Evolutionary conservation across 495 filamentous ascomycete species (phyloP).

Genomic region (Parachaetomium inaequale): DNA sequence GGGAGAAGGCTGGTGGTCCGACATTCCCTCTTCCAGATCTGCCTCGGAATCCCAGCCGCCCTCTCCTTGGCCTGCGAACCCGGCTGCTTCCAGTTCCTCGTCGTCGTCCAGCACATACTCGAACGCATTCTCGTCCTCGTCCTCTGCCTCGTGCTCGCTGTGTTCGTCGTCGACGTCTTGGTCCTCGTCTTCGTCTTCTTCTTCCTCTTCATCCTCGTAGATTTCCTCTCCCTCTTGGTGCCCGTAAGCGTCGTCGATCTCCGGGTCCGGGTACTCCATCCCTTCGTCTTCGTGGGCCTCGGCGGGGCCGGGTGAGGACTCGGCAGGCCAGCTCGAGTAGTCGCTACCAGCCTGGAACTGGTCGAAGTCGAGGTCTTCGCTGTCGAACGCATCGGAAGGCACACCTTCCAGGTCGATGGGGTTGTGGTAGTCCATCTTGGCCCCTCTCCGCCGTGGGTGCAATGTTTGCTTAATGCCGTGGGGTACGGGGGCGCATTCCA

Average conservation of each 20-base stretch:
- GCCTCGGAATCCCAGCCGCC: neutral
- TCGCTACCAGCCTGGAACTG: neutral
- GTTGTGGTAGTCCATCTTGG: neutral
- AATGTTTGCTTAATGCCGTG: neutral
- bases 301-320: neutral
- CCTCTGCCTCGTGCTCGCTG: neutral
- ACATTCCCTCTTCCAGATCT: neutral
- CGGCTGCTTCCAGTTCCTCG: neutral
- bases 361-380: neutral
- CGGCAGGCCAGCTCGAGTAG: conserved; percentile 1
- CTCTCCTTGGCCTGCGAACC: neutral
- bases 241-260: neutral
- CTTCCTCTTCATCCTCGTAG: neutral
- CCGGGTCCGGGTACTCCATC: conserved; percentile 1
- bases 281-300: neutral
- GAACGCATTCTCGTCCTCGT: conserved; percentile 8
- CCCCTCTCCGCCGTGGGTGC: neutral
- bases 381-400: conserved; percentile 7
- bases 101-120: neutral
- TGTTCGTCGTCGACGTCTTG: conserved; percentile 4
- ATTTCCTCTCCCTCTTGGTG: too few relatives aligned
- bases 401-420: neutral
- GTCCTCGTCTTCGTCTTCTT: neutral
- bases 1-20: neutral
- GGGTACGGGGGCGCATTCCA: neutral